Percentiles rank a stretch among this genome's conserved stretches.
These are phyloP conservation scores for Quercus bicolor DNA, from an alignment of 306 rosid genomes.

Conservation along the genomic window DNA sequence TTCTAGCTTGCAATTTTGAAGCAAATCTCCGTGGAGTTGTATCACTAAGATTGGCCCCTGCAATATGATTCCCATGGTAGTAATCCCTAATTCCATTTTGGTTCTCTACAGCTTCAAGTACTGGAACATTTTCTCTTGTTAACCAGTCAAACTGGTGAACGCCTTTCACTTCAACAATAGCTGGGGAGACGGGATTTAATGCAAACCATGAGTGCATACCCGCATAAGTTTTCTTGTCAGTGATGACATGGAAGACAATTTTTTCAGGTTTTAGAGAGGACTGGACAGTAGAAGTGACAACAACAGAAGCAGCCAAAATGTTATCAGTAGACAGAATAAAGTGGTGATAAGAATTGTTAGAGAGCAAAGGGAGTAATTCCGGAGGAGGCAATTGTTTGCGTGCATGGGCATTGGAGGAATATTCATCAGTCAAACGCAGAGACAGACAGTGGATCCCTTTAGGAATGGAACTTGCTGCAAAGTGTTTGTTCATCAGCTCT, in stretches of 20 bases:
- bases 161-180: conserved; percentile 92
- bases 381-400: conserved; percentile 96
- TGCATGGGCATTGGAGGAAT: conserved; percentile 96
- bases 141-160: conserved; percentile 98
- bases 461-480: conserved; percentile 94
- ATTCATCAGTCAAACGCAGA: conserved; percentile 97
- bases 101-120: conserved; percentile 94
- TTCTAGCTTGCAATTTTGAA: conserved; percentile 87
- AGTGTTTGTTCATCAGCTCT: conserved; percentile 93
- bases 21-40: conserved; percentile 71
- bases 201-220: conserved; percentile 99
- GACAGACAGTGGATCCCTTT: conserved; percentile 94
- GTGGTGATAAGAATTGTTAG: conserved; percentile 88
- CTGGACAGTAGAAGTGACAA: conserved; percentile 88
- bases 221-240: conserved; percentile 94
- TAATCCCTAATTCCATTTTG: conserved; percentile 81
- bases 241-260: conserved; percentile 93
- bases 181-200: conserved; percentile 80
- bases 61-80: conserved; percentile 88
- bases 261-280: conserved; percentile 73
- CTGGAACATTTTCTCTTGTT: conserved; percentile 98
- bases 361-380: conserved; percentile 78
- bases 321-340: conserved; percentile 90
- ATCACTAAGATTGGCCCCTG: conserved; percentile 67
- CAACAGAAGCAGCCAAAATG: conserved; percentile 97